phyloP scores from a whole-genome alignment of 2,329 filamentous ascomycete genomes.

The Beauveria scarabaeidicola region DNA sequence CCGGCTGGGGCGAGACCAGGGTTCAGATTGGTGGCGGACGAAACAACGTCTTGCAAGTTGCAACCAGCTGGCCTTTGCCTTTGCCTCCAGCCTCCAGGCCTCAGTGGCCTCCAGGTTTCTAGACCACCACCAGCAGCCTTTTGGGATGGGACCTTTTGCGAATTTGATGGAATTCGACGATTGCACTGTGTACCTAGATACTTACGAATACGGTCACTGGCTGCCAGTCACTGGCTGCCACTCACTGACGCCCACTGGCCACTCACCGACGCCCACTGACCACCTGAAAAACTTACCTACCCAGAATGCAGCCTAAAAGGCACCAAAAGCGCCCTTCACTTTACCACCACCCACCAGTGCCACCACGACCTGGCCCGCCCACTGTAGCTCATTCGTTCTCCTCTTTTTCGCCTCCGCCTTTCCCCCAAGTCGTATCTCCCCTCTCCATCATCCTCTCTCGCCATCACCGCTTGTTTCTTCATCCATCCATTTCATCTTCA shows the following conservation, averaged over 20 bases:
- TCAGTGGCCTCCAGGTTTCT: too few relatives aligned
- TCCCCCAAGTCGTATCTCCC: constrained; percentile 2
- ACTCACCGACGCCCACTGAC: background rate
- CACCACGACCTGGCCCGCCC: background rate
- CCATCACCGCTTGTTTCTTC: constrained; percentile 8
- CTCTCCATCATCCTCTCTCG: constrained; percentile 3
- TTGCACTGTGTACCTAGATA: background rate
- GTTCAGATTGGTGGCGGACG: background rate
- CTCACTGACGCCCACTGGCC: background rate
- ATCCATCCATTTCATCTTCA: background rate
- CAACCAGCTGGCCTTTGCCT: background rate
- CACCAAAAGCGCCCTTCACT: background rate
- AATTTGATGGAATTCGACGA: too few relatives aligned
- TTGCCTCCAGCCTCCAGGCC: background rate
- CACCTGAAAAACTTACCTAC: too few relatives aligned
- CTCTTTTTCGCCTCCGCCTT: constrained; percentile 9
- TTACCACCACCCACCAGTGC: background rate
- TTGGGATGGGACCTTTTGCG: too few relatives aligned
- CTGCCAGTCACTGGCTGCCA: background rate
- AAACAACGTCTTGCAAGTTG: background rate
- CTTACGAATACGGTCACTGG: too few relatives aligned
- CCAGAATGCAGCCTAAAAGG: too few relatives aligned
- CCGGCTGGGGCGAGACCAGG: background rate
- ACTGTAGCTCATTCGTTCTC: background rate
- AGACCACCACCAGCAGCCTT: too few relatives aligned